Evolutionary conservation across 768 basidiomycete genomes (phyloP).

Genomic region (Boletus sp.): DNA sequence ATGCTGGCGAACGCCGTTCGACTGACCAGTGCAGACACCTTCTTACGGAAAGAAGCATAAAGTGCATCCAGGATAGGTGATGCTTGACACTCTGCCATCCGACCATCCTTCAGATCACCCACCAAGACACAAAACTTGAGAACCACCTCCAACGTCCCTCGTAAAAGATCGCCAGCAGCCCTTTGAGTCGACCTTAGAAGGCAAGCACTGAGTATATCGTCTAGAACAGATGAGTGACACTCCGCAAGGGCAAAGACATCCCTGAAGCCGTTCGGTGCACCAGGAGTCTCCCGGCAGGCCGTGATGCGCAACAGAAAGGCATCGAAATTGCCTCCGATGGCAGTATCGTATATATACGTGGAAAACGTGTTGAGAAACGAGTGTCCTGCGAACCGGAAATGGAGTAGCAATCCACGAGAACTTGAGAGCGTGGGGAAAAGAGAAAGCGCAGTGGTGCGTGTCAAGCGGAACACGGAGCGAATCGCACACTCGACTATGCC

Average conservation of each 20-base stretch:
- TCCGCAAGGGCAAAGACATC: slow-evolving; percentile 73
- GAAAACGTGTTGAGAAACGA: slow-evolving; percentile 66
- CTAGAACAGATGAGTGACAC: slow-evolving; percentile 64
- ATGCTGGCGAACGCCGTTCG: background rate
- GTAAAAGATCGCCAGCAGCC: slow-evolving; percentile 60
- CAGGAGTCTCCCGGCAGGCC: slow-evolving; percentile 26
- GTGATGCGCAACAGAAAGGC: slow-evolving; percentile 50
- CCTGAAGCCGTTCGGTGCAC: slow-evolving; percentile 38
- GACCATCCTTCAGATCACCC: slow-evolving; percentile 53
- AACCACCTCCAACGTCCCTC: slow-evolving; percentile 58
- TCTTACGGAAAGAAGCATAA: slow-evolving; percentile 49
- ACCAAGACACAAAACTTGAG: slow-evolving; percentile 65
- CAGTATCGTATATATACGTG: slow-evolving; percentile 76
- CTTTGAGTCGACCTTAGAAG: slow-evolving; percentile 67
- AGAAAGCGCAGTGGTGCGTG: slow-evolving; percentile 38
- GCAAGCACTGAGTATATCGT: slow-evolving; percentile 75
- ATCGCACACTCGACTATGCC: slow-evolving; percentile 63
- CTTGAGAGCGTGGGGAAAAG: slow-evolving; percentile 58
- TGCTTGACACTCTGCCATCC: slow-evolving; percentile 64
- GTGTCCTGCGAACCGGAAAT: slow-evolving; percentile 72
- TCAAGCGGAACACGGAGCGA: slow-evolving; percentile 63
- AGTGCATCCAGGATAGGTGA: slow-evolving; percentile 52
- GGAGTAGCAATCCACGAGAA: slow-evolving; percentile 53
- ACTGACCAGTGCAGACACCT: slow-evolving; percentile 58
- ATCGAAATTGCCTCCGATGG: slow-evolving; percentile 73